A percentile compares a stretch with the other conserved stretches of the same genome.
Conservation (phyloP, 2,329 filamentous ascomycete species). For the Phialophora chinensis region DNA sequence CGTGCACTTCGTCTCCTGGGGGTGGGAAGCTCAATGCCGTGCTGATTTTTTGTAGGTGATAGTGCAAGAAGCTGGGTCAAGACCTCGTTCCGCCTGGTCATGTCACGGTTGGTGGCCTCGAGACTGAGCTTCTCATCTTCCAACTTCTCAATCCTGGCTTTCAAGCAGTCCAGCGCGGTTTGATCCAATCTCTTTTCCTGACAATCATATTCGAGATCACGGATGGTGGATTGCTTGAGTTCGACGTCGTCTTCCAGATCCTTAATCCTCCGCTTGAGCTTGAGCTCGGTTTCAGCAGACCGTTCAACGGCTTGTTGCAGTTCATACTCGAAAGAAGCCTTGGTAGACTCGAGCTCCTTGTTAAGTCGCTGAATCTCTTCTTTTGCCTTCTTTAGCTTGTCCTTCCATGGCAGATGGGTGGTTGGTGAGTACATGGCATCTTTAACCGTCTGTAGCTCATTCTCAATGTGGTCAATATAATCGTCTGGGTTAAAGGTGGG, state of each 20-base stretch:
- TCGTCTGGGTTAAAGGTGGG: conserved; percentile 50
- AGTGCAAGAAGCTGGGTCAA: conserved; percentile 47
- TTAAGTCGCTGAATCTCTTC: conserved; percentile 44
- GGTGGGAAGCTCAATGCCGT: conserved; percentile 35
- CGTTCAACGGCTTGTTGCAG: conserved; percentile 43
- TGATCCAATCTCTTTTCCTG: conserved; percentile 40
- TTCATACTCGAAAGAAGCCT: conserved; percentile 45
- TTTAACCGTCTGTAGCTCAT: conserved; percentile 51
- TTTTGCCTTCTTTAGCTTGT: conserved; percentile 41
- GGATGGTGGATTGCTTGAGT: conserved; percentile 42
- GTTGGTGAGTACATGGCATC: conserved; percentile 50
- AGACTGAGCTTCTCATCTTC: conserved; percentile 43
- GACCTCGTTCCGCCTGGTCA: conserved; percentile 47
- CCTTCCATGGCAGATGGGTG: conserved; percentile 37
- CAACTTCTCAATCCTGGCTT: conserved; percentile 42
- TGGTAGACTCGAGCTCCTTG: conserved; percentile 43
- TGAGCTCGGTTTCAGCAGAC: conserved; percentile 42
- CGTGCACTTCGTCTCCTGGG: conserved; percentile 38
- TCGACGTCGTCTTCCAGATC: conserved; percentile 44
- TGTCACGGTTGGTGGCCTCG: conserved; percentile 44
- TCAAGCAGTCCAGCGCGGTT: conserved; percentile 36
- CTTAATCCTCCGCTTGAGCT: conserved; percentile 43
- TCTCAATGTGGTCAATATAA: conserved; percentile 58
- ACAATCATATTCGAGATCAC: conserved; percentile 44
- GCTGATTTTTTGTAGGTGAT: conserved; percentile 42